Conservation (phyloP, 129 eudicot species). For the Lactuca sativa region DNA sequence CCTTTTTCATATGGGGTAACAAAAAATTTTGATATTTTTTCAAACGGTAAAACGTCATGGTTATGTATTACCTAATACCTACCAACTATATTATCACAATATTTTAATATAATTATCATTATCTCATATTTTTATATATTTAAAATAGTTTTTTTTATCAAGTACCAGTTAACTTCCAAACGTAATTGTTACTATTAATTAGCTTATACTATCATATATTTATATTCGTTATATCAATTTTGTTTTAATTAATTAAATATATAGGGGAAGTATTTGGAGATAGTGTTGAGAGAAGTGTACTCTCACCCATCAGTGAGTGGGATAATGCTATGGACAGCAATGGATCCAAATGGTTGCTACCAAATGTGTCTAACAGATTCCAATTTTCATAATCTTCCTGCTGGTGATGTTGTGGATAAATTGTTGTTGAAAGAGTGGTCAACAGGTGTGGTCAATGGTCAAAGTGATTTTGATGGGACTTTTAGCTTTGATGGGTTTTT, state of each 20-base stretch:
- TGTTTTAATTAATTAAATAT: not conserved
- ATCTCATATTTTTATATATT: too few relatives aligned
- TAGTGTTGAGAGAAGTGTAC: conserved; percentile 60
- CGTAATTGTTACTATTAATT: too few relatives aligned
- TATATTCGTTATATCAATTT: too few relatives aligned
- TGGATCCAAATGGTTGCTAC: conserved; percentile 50
- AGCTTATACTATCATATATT: too few relatives aligned
- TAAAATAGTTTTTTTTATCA: too few relatives aligned
- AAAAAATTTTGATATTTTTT: too few relatives aligned
- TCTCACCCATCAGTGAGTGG: conserved; percentile 69
- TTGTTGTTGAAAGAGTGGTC: conserved; percentile 64
- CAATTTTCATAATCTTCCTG: conserved; percentile 49
- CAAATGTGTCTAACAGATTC: conserved; percentile 75
- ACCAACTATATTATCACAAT: too few relatives aligned
- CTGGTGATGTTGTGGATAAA: conserved; percentile 61
- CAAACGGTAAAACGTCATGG: too few relatives aligned
- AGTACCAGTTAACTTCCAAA: too few relatives aligned
- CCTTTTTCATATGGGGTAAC: too few relatives aligned
- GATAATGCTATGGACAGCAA: conserved; percentile 65
- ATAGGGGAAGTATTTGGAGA: conserved; percentile 54
- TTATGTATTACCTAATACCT: too few relatives aligned
- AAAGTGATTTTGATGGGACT: conserved; percentile 51
- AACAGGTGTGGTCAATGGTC: conserved; percentile 52
- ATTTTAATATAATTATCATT: too few relatives aligned
- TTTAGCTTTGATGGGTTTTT: conserved; percentile 54